Evolutionary conservation across 148 eudicot genomes (phyloP), one percentile per base, ranked within the genome.

Genomic region (Hydrangea macrophylla): DNA sequence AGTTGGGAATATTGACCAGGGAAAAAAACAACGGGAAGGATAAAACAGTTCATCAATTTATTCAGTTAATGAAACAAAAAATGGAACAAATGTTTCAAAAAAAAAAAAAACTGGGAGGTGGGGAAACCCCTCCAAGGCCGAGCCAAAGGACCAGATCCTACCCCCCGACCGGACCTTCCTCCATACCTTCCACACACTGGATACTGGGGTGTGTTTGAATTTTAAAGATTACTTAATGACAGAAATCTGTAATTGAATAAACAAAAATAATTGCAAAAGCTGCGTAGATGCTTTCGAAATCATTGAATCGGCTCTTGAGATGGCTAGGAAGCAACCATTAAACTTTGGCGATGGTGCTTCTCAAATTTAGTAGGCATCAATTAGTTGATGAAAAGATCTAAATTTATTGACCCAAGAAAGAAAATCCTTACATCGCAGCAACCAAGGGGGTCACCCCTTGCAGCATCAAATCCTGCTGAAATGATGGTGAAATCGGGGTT

Each of bases 391-490:
- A 51, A 18, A 48, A 30, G 8, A 51, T 8, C 42, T 12, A 40
- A n/a, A 45, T 24, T 4, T 8, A 42, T 27, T 18, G 28, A 64
- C 35, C 51, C 17, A 35, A 39, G 67, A 66, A 15, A 22, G 11
- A 40, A n/a, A 70, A 55, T 54, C 30, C 88, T 85, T 86, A 94
- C 99, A 86, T 94, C 96, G 74, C 99, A 94, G 65, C 99, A 79
- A 68, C 99, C 99, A 69, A 94, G 90, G 69, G 99, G 99, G 72
- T 94, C 99, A 24, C 97, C 97, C 73, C 96, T 84, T 67, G 99
- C 99, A 53, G 99, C 99, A 85, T 94, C 99, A 87, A 94, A 91
- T 81, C 99, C 99, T 51, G 99, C 92, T 61, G 99, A 94, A 80
- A 94, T 91, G 57, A 94, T 89, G 31, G 86, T 84, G 65, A 94